Base-by-base conservation (phyloP, 2,329 filamentous ascomycete genomes). In the Botryosphaeria dothidea region DNA sequence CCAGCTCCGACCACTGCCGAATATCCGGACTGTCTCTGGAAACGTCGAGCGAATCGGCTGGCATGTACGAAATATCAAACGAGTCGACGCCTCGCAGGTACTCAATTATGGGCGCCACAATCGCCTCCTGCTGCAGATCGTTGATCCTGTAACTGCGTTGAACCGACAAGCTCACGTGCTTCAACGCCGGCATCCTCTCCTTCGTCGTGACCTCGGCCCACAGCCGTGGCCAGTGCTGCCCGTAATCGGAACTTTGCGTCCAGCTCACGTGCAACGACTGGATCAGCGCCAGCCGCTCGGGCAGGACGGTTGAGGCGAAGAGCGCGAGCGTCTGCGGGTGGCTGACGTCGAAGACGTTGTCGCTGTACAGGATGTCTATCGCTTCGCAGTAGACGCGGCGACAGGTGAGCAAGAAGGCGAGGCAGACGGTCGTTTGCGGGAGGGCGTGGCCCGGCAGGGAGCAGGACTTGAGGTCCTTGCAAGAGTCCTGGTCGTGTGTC, bases 301-400 rank as follows among this genome's bases (percentile, higher is more conserved):
- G 54, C 23, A 21, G 21, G 23, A 45, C 19, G 36, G 54, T 29
- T 15, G 8, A 5, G 15, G 54, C 54, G 54, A 58, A 58, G 23
- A 43, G 23, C 6, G 31, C 38, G 34, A 58, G 27, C 3, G 54
- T 43, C 17, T 58, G 54, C 15, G 54, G 54, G 15, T 58, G 54
- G 23, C 38, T 58, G 36, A 27, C 15, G 36, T 58, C 54, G 54
- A 58, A 58, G 36, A 45, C 23, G 54, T 58, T 58, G 36, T 19
- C 36, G 3, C 7, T 3, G 54, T 58, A 58, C 13, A 58, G 54
- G 7, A 8, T n/a, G 23, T 43, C 34, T 15, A 45, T 27, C 15
- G 54, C 36, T 21, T 58, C 54, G 36, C 36, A 27, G 34, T 58
- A 45, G 54, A 8, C 23, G 54, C 23, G 23, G 34, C 54, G 54